Conservation (phyloP, 257 asterid genomes). For the Echites panduratus region DNA sequence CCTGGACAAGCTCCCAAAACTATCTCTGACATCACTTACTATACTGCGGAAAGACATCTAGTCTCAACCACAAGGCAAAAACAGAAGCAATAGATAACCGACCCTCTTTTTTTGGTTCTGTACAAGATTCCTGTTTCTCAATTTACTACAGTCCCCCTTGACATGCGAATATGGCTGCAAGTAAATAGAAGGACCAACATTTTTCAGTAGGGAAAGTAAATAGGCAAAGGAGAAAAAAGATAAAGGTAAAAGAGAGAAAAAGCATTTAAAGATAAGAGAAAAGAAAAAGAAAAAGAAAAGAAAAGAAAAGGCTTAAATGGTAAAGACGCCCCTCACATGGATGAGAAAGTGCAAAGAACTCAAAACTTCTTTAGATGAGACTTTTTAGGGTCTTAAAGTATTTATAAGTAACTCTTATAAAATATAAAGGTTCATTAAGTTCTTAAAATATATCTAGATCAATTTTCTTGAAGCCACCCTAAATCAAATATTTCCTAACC, state of each 20-base stretch:
- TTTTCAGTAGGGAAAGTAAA: slow-evolving; percentile 20
- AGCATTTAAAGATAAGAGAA: slow-evolving; percentile 30
- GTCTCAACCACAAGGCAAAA: slow-evolving; percentile 14
- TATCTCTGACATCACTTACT: slow-evolving; percentile 79
- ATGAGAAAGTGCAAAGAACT: slow-evolving; percentile 33
- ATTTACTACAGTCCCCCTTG: slow-evolving; percentile 18
- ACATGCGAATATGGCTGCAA: slow-evolving; percentile 31
- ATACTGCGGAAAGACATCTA: slow-evolving; percentile 90
- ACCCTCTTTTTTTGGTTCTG: not conserved
- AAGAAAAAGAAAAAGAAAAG: slow-evolving; percentile 16
- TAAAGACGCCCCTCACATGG: slow-evolving; percentile 53
- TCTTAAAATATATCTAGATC: slow-evolving; percentile 19
- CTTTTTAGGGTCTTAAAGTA: slow-evolving; percentile 26
- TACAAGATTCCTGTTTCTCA: slow-evolving; percentile 13
- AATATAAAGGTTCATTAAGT: not conserved
- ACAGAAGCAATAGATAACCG: slow-evolving; percentile 4
- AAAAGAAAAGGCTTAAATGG: slow-evolving; percentile 20
- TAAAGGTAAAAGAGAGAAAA: slow-evolving; percentile 29
- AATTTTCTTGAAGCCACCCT: slow-evolving; percentile 1
- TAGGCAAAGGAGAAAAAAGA: slow-evolving; percentile 18
- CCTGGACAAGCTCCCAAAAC: slow-evolving; percentile 85
- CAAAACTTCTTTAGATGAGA: slow-evolving; percentile 8
- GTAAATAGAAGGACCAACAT: slow-evolving; percentile 13
- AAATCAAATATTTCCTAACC: slow-evolving; percentile 2
- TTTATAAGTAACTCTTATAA: slow-evolving; percentile 2